These are phyloP conservation scores for Odontarrhena argentea DNA, from an alignment of 345 rosid genomes.

Conservation along the genomic window DNA sequence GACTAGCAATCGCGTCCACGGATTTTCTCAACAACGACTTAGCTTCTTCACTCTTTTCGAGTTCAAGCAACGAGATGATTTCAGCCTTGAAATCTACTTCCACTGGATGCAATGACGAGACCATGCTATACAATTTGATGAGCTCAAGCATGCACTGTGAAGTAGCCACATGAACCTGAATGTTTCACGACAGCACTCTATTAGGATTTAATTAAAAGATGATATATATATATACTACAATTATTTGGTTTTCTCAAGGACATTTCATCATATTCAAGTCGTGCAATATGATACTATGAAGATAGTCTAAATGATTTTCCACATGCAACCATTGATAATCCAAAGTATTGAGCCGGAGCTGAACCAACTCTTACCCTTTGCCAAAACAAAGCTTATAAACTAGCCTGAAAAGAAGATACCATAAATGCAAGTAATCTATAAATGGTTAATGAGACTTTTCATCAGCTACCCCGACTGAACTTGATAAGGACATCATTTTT, in stretches of 20 bases:
- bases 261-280: neutral
- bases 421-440: conserved; percentile 7
- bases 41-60: conserved; percentile 78
- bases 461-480: neutral
- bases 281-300: neutral
- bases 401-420: conserved; percentile 3
- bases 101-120: conserved; percentile 39
- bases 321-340: neutral
- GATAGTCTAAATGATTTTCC: neutral
- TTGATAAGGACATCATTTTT: neutral
- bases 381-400: neutral
- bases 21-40: conserved; percentile 67
- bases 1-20: conserved; percentile 52
- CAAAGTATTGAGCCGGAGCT: too few species aligned
- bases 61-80: conserved; percentile 58
- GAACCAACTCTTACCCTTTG: too few species aligned
- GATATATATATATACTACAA: neutral
- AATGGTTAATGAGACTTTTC: neutral
- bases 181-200: conserved; percentile 7
- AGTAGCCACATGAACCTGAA: conserved; percentile 78
- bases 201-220: neutral
- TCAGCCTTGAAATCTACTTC: conserved; percentile 53
- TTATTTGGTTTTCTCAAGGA: conserved; percentile 16
- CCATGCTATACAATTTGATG: conserved; percentile 44
- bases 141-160: conserved; percentile 76